A percentile compares a stretch with the other conserved stretches of the same genome.
Conservation (phyloP, 352 stramenopile species). For the Pythium pectinolyticum region DNA sequence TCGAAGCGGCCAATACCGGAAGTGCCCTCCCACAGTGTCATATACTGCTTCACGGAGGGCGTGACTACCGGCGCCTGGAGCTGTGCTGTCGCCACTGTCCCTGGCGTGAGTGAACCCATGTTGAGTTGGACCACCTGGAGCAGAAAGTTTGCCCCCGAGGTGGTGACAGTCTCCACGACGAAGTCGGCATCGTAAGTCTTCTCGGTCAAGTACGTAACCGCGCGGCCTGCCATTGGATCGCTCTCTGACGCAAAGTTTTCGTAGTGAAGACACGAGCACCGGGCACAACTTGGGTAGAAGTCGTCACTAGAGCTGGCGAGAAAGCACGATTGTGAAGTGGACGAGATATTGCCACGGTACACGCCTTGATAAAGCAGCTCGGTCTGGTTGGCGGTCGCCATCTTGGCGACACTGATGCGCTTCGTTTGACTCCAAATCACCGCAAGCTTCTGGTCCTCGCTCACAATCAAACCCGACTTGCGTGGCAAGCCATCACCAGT, state of each 20-base stretch:
- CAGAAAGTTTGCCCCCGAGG: conserved; percentile 1
- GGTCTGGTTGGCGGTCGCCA: conserved; percentile 8
- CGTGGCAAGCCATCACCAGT: background rate
- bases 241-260: conserved; percentile 13
- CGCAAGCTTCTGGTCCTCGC: conserved; percentile 9
- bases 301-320: background rate
- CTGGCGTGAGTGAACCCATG: background rate
- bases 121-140: background rate
- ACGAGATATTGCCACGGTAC: conserved; percentile 9
- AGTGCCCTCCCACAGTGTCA: conserved; percentile 11
- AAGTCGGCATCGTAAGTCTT: conserved; percentile 16
- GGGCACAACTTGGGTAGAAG: background rate
- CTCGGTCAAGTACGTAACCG: conserved; percentile 10
- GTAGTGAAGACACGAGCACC: conserved; percentile 11
- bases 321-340: conserved; percentile 8
- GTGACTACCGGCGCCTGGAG: background rate
- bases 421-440: conserved; percentile 12
- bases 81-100: background rate
- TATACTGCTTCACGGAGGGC: background rate
- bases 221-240: conserved; percentile 13
- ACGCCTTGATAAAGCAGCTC: conserved; percentile 16
- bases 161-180: conserved; percentile 10
- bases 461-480: background rate
- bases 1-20: conserved; percentile 11
- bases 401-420: background rate